A percentile compares a stretch with the other conserved stretches of the same genome.
Conservation (phyloP, 2,329 filamentous ascomycete genomes). For the Pseudogymnoascus sp. region DNA sequence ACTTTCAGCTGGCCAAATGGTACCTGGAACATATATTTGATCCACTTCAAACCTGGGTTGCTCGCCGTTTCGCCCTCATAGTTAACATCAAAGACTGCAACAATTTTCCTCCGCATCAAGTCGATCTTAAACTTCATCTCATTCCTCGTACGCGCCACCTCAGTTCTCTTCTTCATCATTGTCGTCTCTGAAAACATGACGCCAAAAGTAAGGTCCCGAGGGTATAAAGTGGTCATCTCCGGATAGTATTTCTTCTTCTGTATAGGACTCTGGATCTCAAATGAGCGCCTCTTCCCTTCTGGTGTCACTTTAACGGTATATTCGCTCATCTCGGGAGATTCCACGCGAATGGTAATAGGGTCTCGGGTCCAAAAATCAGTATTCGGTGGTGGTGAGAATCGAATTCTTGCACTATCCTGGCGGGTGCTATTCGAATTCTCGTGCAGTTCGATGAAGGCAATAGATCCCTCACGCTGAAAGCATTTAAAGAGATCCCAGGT, state of each 20-base stretch:
- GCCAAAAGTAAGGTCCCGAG: conserved; percentile 51
- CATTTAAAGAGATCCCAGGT: conserved; percentile 40
- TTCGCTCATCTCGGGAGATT: conserved; percentile 15
- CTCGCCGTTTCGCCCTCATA: conserved; percentile 17
- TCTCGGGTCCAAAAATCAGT: conserved; percentile 40
- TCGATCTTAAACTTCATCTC: conserved; percentile 33
- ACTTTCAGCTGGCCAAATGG: conserved; percentile 36
- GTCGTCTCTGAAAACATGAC: conserved; percentile 42
- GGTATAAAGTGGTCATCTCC: conserved; percentile 33
- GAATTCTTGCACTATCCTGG: conserved; percentile 38
- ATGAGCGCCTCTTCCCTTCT: neutral
- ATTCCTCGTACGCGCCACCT: conserved; percentile 16
- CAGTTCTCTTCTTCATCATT: conserved; percentile 52
- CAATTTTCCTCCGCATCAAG: conserved; percentile 31
- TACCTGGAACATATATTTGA: conserved; percentile 28
- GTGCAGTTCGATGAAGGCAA: conserved; percentile 49
- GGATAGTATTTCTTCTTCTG: conserved; percentile 26
- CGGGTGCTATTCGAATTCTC: conserved; percentile 34
- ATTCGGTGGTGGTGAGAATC: conserved; percentile 49
- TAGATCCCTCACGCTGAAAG: conserved; percentile 43
- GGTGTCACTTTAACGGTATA: conserved; percentile 12
- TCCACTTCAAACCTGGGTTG: conserved; percentile 12
- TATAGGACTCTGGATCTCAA: conserved; percentile 26
- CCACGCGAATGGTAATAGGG: conserved; percentile 18
- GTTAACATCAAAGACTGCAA: conserved; percentile 32